Base-by-base conservation (phyloP, 768 basidiomycete species). In the Tulasnella calospora region DNA sequence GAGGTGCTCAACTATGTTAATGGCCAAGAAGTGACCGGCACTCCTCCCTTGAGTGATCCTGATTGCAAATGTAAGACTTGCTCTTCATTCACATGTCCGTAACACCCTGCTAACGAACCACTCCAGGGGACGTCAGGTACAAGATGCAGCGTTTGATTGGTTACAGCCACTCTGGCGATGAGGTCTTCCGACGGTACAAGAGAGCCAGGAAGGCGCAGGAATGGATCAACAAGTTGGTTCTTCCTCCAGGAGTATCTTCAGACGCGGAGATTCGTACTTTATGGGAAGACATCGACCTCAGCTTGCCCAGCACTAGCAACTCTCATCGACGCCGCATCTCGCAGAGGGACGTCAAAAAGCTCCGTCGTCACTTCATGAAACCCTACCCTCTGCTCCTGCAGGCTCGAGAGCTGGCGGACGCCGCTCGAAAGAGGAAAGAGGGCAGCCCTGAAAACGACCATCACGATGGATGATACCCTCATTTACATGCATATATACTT, bases 1-100 rank as follows among this genome's bases (percentile, higher is more conserved):
- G 83, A 81, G 3, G 83, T 87, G 38, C 81, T 80, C 46, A 91
- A 85, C 82, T 88, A 84, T 80, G 71, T 92, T 21, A 84, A 88
- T 69, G 83, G 83, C 10, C 78, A 84, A 23, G 83, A 84, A 33
- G 83, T 84, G 0, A 80, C 77, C 2, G 89, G 88, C 7, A 77
- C 81, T 17, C 82, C 82, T 33, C 86, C 88, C 0, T 86, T 87
- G 44, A 84, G 82, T 1, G 82, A 82, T 8, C 81, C 81, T 12
- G 81, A 81, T 13, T 73, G 78, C 23, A 80, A 83, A 21, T 87
- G 85, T 85, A 79, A 77, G 44, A 86, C 77, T 19, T 0, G 21
- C 21, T 3, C 77, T 35, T 75, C 30, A 2, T 23, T 23, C 17
- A 10, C 3, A 17, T 17, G 9, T 3, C 33, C 35, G 27, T 17